A percentile compares a stretch with the other conserved stretches of the same genome.
Conservation (phyloP, 257 asterid genomes). For the Ligustrum vulgare region DNA sequence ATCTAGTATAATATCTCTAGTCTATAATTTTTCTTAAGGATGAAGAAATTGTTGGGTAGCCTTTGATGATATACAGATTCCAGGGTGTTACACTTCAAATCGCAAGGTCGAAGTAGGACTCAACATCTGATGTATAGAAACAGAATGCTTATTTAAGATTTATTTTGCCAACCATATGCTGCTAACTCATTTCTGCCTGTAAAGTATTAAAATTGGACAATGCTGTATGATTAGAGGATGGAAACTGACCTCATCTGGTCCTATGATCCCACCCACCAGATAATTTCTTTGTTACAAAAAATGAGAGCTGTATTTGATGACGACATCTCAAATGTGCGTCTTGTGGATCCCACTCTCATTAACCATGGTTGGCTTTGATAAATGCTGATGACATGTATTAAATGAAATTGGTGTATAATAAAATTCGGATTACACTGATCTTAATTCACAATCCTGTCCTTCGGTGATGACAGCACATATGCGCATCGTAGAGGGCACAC, state of each 20-base stretch:
- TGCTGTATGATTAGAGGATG: background rate
- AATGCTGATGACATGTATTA: background rate
- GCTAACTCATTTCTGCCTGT: background rate
- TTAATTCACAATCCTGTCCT: background rate
- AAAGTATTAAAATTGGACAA: background rate
- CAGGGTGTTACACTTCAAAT: too few relatives aligned
- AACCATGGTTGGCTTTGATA: background rate
- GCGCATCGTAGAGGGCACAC: too few relatives aligned
- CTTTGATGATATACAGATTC: too few relatives aligned
- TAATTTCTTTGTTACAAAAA: background rate
- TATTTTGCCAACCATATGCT: background rate
- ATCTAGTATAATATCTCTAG: too few relatives aligned
- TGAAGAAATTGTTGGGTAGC: too few relatives aligned
- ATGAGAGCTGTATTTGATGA: background rate
- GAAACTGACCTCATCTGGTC: slow-evolving; percentile 10
- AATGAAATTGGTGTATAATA: slow-evolving; percentile 4
- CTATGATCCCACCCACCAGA: slow-evolving; percentile 4
- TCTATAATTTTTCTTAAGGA: too few relatives aligned
- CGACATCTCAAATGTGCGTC: background rate
- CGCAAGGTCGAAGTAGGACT: too few relatives aligned
- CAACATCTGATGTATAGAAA: background rate
- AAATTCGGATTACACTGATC: background rate
- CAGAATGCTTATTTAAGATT: background rate
- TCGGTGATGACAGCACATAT: background rate
- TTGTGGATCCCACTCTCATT: background rate